Evolutionary conservation across 129 eudicot species (phyloP).

Genomic region (Escallonia herrerae): DNA sequence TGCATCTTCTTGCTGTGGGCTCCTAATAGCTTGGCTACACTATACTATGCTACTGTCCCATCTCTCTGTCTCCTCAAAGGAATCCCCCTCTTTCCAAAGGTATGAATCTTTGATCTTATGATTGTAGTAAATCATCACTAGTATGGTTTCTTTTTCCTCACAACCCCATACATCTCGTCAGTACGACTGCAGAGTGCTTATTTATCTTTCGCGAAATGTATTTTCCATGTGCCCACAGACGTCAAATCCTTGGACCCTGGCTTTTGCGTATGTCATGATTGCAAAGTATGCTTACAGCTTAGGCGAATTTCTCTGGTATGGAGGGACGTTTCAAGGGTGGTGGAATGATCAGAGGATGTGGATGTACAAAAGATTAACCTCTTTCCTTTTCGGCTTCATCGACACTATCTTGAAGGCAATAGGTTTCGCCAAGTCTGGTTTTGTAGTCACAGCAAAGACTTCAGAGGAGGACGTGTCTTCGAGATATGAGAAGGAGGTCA

Average conservation of each 20-base stretch:
- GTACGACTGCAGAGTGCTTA: too few relatives aligned
- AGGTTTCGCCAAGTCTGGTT: constrained; percentile 16
- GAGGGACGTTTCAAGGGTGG: constrained; percentile 28
- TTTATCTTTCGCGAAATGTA: too few relatives aligned
- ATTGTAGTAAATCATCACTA: too few relatives aligned
- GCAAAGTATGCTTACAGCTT: constrained; percentile 26
- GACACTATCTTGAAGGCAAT: constrained; percentile 19
- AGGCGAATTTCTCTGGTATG: constrained; percentile 18
- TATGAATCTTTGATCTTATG: constrained; percentile 1
- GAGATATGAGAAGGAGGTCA: constrained; percentile 15
- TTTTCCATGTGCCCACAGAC: constrained; percentile 6
- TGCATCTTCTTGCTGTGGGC: constrained; percentile 31
- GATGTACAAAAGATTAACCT: constrained; percentile 27
- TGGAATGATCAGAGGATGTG: constrained; percentile 42
- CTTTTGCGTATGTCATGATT: constrained; percentile 16
- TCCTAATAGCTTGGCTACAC: constrained; percentile 25
- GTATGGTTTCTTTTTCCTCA: too few relatives aligned
- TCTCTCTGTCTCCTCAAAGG: constrained; percentile 27
- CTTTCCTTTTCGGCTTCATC: constrained; percentile 26
- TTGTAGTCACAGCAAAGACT: constrained; percentile 24
- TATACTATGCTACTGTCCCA: constrained; percentile 27
- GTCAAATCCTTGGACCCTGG: constrained; percentile 32
- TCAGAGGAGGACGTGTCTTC: constrained; percentile 17
- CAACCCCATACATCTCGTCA: too few relatives aligned
- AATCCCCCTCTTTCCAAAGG: constrained; percentile 31